phyloP scores from a whole-genome alignment of 139 green algal species.

The Picochlorum sp. region DNA sequence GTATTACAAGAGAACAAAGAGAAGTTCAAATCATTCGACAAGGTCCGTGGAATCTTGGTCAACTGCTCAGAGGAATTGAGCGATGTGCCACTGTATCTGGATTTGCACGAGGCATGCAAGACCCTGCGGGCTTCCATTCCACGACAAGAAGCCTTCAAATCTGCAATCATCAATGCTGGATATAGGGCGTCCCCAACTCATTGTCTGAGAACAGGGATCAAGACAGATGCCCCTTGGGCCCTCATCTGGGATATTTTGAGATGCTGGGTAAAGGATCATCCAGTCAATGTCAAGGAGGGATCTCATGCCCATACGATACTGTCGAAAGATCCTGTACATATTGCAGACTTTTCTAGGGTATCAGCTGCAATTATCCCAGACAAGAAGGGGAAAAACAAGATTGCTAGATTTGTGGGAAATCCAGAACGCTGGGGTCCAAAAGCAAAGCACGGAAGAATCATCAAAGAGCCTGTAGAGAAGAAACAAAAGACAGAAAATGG shows the following conservation, averaged over 20 bases:
- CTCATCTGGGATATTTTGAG: slow-evolving; percentile 80
- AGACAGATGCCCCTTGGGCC: slow-evolving; percentile 82
- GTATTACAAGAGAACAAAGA: slow-evolving; percentile 12
- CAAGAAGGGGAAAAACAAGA: slow-evolving; percentile 41
- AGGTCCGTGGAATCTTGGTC: slow-evolving; percentile 71
- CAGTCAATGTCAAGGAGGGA: slow-evolving; percentile 15
- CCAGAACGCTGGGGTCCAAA: slow-evolving; percentile 90
- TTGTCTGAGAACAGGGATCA: slow-evolving; percentile 79
- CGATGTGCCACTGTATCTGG: slow-evolving; percentile 75
- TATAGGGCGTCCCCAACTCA: slow-evolving; percentile 74
- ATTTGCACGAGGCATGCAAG: slow-evolving; percentile 70
- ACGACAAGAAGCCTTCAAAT: slow-evolving; percentile 58
- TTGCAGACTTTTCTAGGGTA: slow-evolving; percentile 66
- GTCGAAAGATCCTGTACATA: slow-evolving; percentile 51
- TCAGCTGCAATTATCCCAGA: slow-evolving; percentile 20
- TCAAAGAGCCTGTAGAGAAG: slow-evolving; percentile 5
- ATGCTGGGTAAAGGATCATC: slow-evolving; percentile 75
- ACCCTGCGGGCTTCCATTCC: slow-evolving; percentile 66
- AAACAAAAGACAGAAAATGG: slow-evolving; percentile 2
- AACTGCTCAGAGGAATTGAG: slow-evolving; percentile 66
- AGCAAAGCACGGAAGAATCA: slow-evolving; percentile 8
- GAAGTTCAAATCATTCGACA: slow-evolving; percentile 34
- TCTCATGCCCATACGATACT: slow-evolving; percentile 54
- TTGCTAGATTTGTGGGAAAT: slow-evolving; percentile 70
- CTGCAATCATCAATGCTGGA: slow-evolving; percentile 81